Base-by-base conservation (phyloP, 2,329 filamentous ascomycete genomes). In the Hymenoscyphus scutula region DNA sequence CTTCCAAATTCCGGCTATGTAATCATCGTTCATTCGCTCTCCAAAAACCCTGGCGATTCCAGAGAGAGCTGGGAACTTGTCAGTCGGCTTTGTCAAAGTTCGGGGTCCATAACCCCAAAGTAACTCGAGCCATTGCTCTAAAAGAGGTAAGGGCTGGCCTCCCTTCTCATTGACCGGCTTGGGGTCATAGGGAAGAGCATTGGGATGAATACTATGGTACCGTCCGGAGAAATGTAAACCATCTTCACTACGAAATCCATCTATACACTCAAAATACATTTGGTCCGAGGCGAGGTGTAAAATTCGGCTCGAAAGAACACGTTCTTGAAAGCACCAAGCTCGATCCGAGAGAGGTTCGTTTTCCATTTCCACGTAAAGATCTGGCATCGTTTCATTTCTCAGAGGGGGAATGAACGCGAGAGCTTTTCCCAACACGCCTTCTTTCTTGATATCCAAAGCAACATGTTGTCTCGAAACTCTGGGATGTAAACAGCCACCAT, bases 181-280 rank as follows among this genome's bases (percentile, higher is more conserved):
- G n/a, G 5, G n/a, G 17, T n/a, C 5, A 45, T n/a, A 45, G 38
- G 2, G 38, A 15, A 17, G n/a, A 45, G 38, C 38, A 19, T 19
- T 15, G 5, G n/a, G n/a, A 19, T 45, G 38, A 45, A 19, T 17
- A 6, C 17, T 19, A 41, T 53, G 41, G 54, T 56, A 60, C 0
- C 59, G 53, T 10, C 30, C 34, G 17, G 17, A 13, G 19, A 60
- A 56, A 55, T 27, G 25, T 17, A 53, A 32, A 60, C 59, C 59
- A 38, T 60, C 59, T 30, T 60, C 59, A 6, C 59, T 53, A 34
- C 25, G 32, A 56, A 60, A 56, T n/a, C 59, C 59, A 53, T 60
- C 32, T 34, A 54, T 58, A 13, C 56, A 58, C 34, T 58, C 56
- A 17, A 58, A 25, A 58, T 41, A 58, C 34, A 58, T 58, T 17